A percentile compares a stretch with the other conserved stretches of the same genome.
phyloP scores from a whole-genome alignment of 164 flowering plant genomes.

The Hamamelis virginiana region DNA sequence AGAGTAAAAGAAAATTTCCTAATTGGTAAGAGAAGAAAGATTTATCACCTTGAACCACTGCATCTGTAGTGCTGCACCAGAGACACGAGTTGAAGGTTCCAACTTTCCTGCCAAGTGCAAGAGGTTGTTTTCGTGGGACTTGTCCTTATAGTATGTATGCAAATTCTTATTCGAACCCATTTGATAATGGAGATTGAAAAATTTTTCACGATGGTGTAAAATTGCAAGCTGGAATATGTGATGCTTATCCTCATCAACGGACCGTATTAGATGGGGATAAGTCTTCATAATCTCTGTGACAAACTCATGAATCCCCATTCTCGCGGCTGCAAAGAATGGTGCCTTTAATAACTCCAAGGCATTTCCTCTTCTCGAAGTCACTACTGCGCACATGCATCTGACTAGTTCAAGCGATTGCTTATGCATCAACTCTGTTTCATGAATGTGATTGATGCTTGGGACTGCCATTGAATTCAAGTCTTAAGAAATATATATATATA shows the following conservation, averaged over 20 bases:
- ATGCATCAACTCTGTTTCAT: too few relatives aligned
- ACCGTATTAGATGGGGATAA: not conserved
- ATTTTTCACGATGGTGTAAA: not conserved
- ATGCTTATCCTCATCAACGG: not conserved
- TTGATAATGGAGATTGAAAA: not conserved
- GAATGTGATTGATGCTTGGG: too few relatives aligned
- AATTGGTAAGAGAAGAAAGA: too few relatives aligned
- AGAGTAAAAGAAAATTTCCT: too few relatives aligned
- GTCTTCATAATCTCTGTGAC: not conserved
- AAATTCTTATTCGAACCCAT: not conserved
- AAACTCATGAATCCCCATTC: not conserved
- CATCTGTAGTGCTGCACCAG: conserved; percentile 22
- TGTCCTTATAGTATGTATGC: not conserved
- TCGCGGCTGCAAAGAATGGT: not conserved
- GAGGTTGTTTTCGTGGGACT: not conserved
- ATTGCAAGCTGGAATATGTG: not conserved
- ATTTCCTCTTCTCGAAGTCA: not conserved
- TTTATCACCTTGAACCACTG: conserved; percentile 16
- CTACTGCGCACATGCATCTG: too few relatives aligned
- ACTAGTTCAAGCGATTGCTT: too few relatives aligned
- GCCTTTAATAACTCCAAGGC: not conserved
- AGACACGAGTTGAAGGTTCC: not conserved
- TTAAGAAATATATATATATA: too few relatives aligned
- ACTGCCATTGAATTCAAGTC: too few relatives aligned
- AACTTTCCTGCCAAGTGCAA: conserved; percentile 9